Conservation (phyloP, 202 grass and related monocot genomes). For the Sporobolus alterniflorus region DNA sequence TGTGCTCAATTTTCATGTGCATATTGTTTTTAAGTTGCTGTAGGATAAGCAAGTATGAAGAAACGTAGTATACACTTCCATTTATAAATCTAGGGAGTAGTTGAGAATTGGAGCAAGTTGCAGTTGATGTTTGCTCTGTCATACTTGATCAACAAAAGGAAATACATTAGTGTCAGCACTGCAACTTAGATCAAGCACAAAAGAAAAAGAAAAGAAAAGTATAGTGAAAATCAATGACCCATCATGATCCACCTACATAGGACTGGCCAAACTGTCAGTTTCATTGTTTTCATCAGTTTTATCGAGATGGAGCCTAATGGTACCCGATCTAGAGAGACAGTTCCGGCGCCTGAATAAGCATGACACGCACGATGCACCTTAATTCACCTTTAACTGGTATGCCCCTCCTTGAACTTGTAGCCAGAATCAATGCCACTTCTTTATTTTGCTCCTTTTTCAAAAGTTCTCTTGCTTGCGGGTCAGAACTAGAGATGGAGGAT, state of each 20-base stretch:
- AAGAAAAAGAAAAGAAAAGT: background rate
- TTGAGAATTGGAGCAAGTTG: too few species aligned
- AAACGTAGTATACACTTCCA: too few species aligned
- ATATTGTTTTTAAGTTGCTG: too few species aligned
- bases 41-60: too few species aligned
- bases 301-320: background rate
- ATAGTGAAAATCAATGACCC: too few species aligned
- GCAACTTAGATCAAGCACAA: too few species aligned
- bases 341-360: conserved; percentile 6
- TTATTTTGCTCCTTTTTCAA: conserved; percentile 3
- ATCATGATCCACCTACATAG: background rate
- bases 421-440: conserved; percentile 24
- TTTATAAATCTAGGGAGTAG: too few species aligned
- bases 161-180: too few species aligned
- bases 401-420: background rate
- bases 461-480: background rate
- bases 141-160: too few species aligned
- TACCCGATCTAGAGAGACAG: conserved; percentile 12
- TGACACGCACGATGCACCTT: conserved; percentile 25
- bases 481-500: conserved; percentile 33
- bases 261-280: background rate
- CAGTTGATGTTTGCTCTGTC: too few species aligned
- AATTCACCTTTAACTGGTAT: conserved; percentile 23
- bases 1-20: too few species aligned
- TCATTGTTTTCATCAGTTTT: background rate